Conservation (phyloP, 1,284 basidiomycete species). For the Mycena citricolor region DNA sequence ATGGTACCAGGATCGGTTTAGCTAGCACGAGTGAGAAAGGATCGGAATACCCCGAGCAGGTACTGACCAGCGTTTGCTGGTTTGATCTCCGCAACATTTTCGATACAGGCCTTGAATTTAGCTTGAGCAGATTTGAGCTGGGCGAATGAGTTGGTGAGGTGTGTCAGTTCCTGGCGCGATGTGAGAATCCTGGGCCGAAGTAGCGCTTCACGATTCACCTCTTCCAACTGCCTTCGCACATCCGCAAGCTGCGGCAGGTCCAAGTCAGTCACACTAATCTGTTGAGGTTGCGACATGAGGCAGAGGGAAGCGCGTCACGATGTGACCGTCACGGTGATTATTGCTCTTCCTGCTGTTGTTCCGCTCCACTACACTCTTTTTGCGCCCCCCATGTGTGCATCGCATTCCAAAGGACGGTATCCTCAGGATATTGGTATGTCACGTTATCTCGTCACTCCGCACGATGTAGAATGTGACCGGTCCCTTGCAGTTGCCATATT, state of each 20-base stretch:
- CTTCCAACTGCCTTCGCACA: conserved; percentile 86
- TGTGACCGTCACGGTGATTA: conserved; percentile 2
- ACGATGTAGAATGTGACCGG: background rate
- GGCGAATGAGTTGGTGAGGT: conserved; percentile 89
- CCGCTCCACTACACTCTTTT: conserved; percentile 8
- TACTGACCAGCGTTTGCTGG: conserved; percentile 69
- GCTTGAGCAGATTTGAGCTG: conserved; percentile 92
- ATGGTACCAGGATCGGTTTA: conserved; percentile 86
- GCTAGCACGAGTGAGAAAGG: conserved; percentile 43
- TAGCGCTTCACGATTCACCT: conserved; percentile 47
- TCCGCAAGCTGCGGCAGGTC: conserved; percentile 82
- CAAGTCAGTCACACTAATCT: conserved; percentile 77
- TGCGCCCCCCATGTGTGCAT: conserved; percentile 29
- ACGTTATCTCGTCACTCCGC: background rate
- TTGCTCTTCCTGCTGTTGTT: background rate
- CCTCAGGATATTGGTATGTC: conserved; percentile 51
- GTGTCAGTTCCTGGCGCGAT: conserved; percentile 77
- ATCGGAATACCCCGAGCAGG: background rate
- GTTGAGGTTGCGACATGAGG: conserved; percentile 47
- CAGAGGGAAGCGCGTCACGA: conserved; percentile 9
- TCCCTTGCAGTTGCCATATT: conserved; percentile 67
- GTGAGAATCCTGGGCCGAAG: conserved; percentile 6
- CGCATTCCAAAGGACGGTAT: conserved; percentile 30
- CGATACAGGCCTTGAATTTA: conserved; percentile 88
- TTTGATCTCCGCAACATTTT: conserved; percentile 79